These are phyloP conservation scores for Gastrolobium bilobum DNA, from an alignment of 306 rosid species.

Conservation along the genomic window DNA sequence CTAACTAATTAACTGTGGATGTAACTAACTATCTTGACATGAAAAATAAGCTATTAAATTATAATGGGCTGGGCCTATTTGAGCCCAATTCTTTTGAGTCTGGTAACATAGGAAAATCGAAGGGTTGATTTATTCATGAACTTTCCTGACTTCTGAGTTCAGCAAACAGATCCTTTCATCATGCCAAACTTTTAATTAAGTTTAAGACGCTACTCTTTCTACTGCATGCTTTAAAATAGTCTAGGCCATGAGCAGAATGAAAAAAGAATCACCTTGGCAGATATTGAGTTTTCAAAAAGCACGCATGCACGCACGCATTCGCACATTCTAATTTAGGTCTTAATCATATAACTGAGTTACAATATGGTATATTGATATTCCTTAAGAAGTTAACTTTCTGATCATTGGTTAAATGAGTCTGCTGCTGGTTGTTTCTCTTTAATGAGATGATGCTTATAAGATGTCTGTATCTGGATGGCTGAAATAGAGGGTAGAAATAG, in stretches of 20 bases:
- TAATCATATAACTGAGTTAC: background rate
- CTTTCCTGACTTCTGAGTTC: background rate
- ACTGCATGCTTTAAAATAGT: constrained; percentile 6
- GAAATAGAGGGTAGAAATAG: constrained; percentile 1
- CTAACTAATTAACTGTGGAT: too few relatives aligned
- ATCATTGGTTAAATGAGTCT: background rate
- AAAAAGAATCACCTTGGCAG: background rate
- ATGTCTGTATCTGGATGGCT: constrained; percentile 33
- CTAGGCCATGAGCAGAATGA: background rate
- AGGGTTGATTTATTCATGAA: background rate
- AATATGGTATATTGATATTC: background rate
- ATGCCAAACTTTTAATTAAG: background rate
- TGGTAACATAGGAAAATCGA: constrained; percentile 5
- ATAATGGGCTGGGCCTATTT: too few relatives aligned
- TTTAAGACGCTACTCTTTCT: background rate
- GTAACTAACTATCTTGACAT: too few relatives aligned
- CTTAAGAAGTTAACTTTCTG: background rate
- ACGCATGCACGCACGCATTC: background rate
- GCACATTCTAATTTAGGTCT: background rate
- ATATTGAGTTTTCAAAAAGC: background rate
- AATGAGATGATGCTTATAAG: constrained; percentile 8
- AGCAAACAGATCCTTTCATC: background rate
- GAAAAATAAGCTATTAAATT: too few relatives aligned
- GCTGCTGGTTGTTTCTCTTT: background rate
- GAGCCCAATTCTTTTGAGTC: too few relatives aligned